Conservation (phyloP, 257 asterid species). For the Scutellaria baicalensis region DNA sequence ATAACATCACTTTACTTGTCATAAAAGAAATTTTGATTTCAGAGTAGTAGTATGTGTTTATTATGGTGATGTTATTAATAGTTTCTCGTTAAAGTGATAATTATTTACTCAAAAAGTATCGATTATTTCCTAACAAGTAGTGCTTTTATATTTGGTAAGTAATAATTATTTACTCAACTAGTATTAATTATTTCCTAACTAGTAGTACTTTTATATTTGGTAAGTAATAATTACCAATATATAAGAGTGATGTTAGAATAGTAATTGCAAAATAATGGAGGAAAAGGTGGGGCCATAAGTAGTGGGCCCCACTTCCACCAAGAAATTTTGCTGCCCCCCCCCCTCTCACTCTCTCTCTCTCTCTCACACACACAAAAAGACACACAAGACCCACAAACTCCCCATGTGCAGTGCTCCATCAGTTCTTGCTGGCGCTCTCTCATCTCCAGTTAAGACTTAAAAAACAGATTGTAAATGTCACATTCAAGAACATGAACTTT, state of each 20-base stretch:
- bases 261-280: conserved; percentile 29
- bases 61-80: too few species aligned
- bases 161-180: neutral
- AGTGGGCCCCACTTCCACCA: conserved; percentile 13
- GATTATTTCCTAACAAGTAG: too few species aligned
- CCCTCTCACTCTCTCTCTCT: neutral
- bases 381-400: conserved; percentile 16
- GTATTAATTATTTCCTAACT: too few species aligned
- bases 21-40: too few species aligned
- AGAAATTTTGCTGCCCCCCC: conserved; percentile 8
- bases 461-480: conserved; percentile 28
- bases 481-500: conserved; percentile 33
- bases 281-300: conserved; percentile 17
- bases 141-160: neutral
- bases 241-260: neutral
- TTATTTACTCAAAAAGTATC: too few species aligned
- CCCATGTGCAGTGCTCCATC: conserved; percentile 72
- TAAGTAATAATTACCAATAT: neutral
- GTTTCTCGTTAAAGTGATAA: too few species aligned
- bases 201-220: neutral
- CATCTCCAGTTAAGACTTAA: conserved; percentile 48
- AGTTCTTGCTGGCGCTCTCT: conserved; percentile 63
- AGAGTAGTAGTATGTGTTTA: too few species aligned
- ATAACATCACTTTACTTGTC: too few species aligned
- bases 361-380: conserved; percentile 14